Evolutionary conservation across 768 basidiomycete species (phyloP).

Genomic region (Boletus sp.): DNA sequence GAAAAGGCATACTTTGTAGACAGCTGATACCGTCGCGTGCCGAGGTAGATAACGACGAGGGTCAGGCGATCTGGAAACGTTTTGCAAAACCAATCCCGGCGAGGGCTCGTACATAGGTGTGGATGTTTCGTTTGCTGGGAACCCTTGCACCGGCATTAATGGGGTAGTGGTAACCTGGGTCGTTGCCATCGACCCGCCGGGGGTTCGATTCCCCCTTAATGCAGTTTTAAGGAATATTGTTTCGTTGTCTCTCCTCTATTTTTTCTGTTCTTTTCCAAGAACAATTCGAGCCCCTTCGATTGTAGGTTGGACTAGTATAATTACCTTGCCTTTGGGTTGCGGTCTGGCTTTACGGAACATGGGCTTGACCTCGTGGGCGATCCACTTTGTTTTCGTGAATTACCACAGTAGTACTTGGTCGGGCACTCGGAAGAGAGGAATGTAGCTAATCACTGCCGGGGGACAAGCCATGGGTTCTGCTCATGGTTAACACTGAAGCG

Average conservation of each 20-base stretch:
- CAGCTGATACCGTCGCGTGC: too few species aligned
- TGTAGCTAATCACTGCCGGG: too few species aligned
- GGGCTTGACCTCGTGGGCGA: background rate
- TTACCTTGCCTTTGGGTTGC: background rate
- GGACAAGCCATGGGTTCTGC: background rate
- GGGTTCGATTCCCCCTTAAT: slow-evolving; percentile 68
- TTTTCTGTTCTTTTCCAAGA: background rate
- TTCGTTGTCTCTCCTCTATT: background rate
- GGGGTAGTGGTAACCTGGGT: slow-evolving; percentile 67
- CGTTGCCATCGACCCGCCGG: slow-evolving; percentile 80
- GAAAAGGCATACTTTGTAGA: too few species aligned
- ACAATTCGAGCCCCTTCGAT: background rate
- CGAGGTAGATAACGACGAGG: too few species aligned
- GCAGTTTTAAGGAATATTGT: background rate
- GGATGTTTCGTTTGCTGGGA: background rate
- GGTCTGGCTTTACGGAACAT: background rate
- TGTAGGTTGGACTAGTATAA: background rate
- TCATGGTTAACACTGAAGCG: background rate
- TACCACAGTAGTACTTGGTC: background rate
- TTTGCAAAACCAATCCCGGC: too few species aligned
- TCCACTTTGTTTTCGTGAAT: background rate
- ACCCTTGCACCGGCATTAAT: slow-evolving; percentile 39
- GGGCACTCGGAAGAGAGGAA: too few species aligned
- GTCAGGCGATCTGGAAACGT: too few species aligned
- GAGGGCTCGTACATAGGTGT: too few species aligned